Conservation (phyloP, 495 filamentous ascomycete species). For the Neurospora pannonica region DNA sequence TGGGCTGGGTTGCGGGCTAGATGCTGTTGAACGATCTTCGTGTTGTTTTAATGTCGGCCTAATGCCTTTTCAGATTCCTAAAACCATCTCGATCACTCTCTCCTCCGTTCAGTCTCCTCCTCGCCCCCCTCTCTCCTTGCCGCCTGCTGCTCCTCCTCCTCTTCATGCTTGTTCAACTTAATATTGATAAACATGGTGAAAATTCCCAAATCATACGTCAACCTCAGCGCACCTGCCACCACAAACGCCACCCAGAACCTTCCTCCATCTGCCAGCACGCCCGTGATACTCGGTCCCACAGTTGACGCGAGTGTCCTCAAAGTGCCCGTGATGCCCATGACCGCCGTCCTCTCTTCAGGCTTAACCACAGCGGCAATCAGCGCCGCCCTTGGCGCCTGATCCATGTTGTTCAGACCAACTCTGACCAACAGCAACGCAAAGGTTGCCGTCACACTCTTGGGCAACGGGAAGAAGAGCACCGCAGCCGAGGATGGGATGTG, state of each 20-base stretch:
- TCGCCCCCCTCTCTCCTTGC: neutral
- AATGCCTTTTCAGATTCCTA: neutral
- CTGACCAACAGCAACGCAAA: constrained; percentile 59
- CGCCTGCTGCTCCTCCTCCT: neutral
- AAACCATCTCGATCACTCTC: neutral
- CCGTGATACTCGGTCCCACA: constrained; percentile 62
- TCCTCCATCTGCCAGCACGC: constrained; percentile 51
- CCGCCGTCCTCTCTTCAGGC: constrained; percentile 68
- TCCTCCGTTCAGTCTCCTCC: neutral
- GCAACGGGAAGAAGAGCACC: constrained; percentile 28
- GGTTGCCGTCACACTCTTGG: constrained; percentile 37
- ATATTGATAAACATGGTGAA: constrained; percentile 55
- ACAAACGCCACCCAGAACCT: constrained; percentile 69
- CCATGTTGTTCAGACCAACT: constrained; percentile 54
- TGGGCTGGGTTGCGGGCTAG: neutral
- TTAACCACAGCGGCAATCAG: constrained; percentile 68
- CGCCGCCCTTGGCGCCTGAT: constrained; percentile 71
- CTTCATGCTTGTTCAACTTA: constrained; percentile 32
- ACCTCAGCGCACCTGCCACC: constrained; percentile 58
- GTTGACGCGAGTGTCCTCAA: constrained; percentile 56
- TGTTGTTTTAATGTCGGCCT: neutral
- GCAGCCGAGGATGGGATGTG: constrained; percentile 36
- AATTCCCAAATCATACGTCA: constrained; percentile 65
- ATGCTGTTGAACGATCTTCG: neutral
- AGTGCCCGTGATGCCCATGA: constrained; percentile 66